Base-by-base conservation (phyloP, 768 basidiomycete species). In the Cubamyces lactineus region DNA sequence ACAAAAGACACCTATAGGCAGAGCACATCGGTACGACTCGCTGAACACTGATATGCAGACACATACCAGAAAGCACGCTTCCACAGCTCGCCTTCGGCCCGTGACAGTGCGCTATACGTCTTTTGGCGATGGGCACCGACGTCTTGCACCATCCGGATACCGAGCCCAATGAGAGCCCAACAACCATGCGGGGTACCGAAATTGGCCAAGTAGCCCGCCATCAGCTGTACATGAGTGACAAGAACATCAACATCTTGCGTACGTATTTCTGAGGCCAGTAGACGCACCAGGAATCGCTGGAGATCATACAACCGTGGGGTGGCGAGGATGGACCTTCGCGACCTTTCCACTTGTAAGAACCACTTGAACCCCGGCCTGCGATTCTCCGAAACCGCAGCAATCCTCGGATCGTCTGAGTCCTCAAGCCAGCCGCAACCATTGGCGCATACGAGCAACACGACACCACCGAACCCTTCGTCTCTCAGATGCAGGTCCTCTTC, bases 111-210 rank as follows among this genome's bases (percentile, higher is more conserved):
- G 3, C 75, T 75, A 59, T 89, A 89, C 0, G 82, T 78, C 65
- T 80, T 84, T 69, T 79, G 86, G 50, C 86, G 80, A 68, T 94
- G 92, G 7, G 86, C 87, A 26, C 92, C 92, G 4, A 91, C 79
- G 66, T 94, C 92, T 72, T 89, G 61, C 17, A 70, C 53, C 62
- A 72, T 26, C 48, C 80, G 85, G 49, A 81, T 74, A 26, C 77
- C 92, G 55, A 78, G 77, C 61, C 78, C 84, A 60, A 80, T 42
- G 8, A 66, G 17, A 1, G 48, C 43, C 68, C 66, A 69, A 23
- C 57, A 42, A 30, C 40, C 49, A 13, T 59, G 62, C 2, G 57
- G 53, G 0, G 53, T 42, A n/a, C 56, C 40, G n/a, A 55, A 42
- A 21, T 55, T 40, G 24, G 46, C 53, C 15, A 68, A 42, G 41